Evolutionary conservation across 164 flowering plant species (phyloP).

Genomic region (Houttuynia cordata): DNA sequence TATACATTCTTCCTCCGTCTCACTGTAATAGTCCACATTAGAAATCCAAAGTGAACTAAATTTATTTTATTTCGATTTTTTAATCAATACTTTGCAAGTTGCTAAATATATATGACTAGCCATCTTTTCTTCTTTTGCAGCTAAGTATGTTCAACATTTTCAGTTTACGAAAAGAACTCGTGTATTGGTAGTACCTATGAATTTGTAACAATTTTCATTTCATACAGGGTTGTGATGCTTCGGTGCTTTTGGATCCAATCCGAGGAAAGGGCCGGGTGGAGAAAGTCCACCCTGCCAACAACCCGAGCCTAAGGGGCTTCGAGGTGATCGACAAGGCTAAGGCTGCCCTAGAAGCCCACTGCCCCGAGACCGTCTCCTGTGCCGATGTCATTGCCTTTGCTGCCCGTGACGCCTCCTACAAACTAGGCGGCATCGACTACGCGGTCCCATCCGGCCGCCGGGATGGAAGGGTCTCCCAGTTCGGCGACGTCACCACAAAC

Average conservation of each 20-base stretch:
- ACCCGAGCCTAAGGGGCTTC: slow-evolving; percentile 1
- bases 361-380: slow-evolving; percentile 1
- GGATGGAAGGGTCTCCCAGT: slow-evolving; percentile 3
- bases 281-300: background rate
- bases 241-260: slow-evolving; percentile 2
- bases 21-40: too few relatives aligned
- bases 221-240: slow-evolving; percentile 5
- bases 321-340: slow-evolving; percentile 6
- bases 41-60: too few relatives aligned
- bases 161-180: too few relatives aligned
- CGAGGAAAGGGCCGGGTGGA: background rate
- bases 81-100: too few relatives aligned
- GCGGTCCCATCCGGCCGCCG: slow-evolving; percentile 2
- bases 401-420: slow-evolving; percentile 1
- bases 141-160: too few relatives aligned
- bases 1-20: too few relatives aligned
- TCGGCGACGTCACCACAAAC: background rate
- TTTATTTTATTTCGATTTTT: too few relatives aligned
- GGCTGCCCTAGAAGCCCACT: background rate
- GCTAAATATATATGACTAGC: too few relatives aligned
- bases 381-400: slow-evolving; percentile 5
- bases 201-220: background rate
- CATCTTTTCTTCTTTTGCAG: too few relatives aligned
- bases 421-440: slow-evolving; percentile 1
- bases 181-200: too few relatives aligned